Conservation (phyloP, 768 basidiomycete species). For the Xerocomellus chrysenteron region DNA sequence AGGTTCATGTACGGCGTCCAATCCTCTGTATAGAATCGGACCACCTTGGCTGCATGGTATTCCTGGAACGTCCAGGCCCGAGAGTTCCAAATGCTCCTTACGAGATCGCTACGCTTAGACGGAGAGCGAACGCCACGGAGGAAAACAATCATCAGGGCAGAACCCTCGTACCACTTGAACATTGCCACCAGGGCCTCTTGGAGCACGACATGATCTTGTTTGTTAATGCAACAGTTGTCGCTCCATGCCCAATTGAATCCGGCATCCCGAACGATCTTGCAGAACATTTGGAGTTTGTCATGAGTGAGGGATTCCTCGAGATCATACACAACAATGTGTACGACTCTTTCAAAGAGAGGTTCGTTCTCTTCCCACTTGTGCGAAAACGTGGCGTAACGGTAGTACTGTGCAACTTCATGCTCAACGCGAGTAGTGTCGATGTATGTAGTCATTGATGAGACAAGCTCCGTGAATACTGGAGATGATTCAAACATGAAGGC, state of each 20-base stretch:
- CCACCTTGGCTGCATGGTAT: too few relatives aligned
- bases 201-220: background rate
- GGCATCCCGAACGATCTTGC: too few relatives aligned
- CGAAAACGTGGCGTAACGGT: background rate
- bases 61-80: too few relatives aligned
- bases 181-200: background rate
- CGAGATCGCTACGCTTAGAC: too few relatives aligned
- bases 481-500: background rate
- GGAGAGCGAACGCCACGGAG: too few relatives aligned
- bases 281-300: background rate
- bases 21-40: background rate
- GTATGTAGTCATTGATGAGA: background rate
- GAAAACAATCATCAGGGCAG: too few relatives aligned
- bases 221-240: background rate
- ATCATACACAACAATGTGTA: too few relatives aligned
- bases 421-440: background rate
- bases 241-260: background rate
- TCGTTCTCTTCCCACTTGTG: background rate
- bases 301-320: too few relatives aligned
- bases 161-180: background rate
- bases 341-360: too few relatives aligned
- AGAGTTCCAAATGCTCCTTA: too few relatives aligned
- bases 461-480: background rate
- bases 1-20: background rate
- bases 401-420: background rate